Evolutionary conservation across 176 grass and related monocot species (phyloP).

Genomic region (Oryza meridionalis): DNA sequence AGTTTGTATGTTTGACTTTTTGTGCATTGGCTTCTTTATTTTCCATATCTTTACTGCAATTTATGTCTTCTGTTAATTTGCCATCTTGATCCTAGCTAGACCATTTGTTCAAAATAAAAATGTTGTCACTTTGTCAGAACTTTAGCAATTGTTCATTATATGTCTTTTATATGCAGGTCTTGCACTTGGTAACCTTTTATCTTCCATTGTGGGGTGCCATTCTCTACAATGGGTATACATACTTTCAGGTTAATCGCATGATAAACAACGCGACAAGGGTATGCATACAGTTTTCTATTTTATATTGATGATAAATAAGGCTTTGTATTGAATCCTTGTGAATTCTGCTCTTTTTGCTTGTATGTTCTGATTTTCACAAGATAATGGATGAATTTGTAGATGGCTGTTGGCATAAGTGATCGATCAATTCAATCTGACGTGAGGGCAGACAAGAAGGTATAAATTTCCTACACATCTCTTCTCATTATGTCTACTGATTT

Average conservation of each 20-base stretch:
- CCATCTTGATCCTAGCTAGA: neutral
- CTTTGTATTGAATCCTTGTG: neutral
- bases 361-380: constrained; percentile 36
- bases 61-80: neutral
- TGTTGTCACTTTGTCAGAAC: neutral
- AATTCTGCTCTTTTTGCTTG: constrained; percentile 31
- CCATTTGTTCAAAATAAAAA: constrained; percentile 6
- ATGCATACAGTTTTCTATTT: constrained; percentile 17
- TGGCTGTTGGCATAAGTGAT: constrained; percentile 91
- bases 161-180: constrained; percentile 55
- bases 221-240: constrained; percentile 95
- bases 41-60: neutral
- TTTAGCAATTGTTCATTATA: constrained; percentile 20
- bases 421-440: constrained; percentile 73
- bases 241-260: constrained; percentile 95
- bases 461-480: neutral
- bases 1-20: neutral
- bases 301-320: constrained; percentile 27
- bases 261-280: constrained; percentile 92
- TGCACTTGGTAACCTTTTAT: constrained; percentile 92
- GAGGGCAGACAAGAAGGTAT: constrained; percentile 81
- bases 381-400: constrained; percentile 55
- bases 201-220: constrained; percentile 94
- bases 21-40: neutral
- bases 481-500: neutral